Conservation (phyloP, 345 rosid genomes). For the Citrus hindsii region DNA sequence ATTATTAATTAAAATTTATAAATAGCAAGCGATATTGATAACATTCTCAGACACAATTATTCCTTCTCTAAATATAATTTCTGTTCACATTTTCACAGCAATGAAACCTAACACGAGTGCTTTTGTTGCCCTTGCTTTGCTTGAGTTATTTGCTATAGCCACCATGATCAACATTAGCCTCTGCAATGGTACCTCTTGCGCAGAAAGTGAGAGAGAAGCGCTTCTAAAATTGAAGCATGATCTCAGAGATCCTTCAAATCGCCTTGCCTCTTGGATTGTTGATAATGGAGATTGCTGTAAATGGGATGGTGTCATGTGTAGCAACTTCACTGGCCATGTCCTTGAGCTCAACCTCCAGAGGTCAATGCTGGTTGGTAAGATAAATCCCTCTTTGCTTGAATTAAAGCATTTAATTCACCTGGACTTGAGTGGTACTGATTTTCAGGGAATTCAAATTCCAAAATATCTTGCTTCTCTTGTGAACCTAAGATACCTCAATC, state of each 20-base stretch:
- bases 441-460: slow-evolving; percentile 1
- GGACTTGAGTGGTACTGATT: slow-evolving; percentile 21
- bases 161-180: neutral
- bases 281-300: slow-evolving; percentile 19
- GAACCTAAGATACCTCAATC: neutral
- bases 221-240: slow-evolving; percentile 20
- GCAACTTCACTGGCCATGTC: slow-evolving; percentile 19
- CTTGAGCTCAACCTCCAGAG: slow-evolving; percentile 6
- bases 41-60: too few species aligned
- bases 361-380: slow-evolving; percentile 14
- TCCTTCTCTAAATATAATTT: too few species aligned
- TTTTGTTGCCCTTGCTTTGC: too few species aligned
- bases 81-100: too few species aligned
- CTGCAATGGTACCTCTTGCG: slow-evolving; percentile 2
- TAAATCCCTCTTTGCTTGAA: slow-evolving; percentile 17
- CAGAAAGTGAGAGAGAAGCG: slow-evolving; percentile 13
- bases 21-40: too few species aligned
- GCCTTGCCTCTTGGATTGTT: slow-evolving; percentile 19
- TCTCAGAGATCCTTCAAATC: slow-evolving; percentile 15
- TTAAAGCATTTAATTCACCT: slow-evolving; percentile 18
- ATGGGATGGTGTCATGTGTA: slow-evolving; percentile 26
- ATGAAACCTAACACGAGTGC: too few species aligned
- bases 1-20: too few species aligned
- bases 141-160: too few species aligned
- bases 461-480: neutral